phyloP scores from a whole-genome alignment of 192 early-diverging fungal species.

The Phycomyces nitens region DNA sequence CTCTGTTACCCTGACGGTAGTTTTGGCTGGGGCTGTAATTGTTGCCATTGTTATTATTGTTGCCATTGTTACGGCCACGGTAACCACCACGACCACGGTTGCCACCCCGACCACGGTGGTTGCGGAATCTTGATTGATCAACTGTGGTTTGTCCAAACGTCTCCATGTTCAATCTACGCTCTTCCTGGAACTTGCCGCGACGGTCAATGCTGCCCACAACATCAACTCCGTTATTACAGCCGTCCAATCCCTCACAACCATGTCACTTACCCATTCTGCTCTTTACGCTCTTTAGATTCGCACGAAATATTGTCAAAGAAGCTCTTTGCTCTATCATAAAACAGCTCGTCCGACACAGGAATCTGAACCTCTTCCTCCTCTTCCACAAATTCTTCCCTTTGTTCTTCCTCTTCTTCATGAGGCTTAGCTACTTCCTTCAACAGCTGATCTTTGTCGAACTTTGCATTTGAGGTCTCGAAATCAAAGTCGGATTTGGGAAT shows the following conservation, averaged over 20 bases:
- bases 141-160: conserved; percentile 91
- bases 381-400: conserved; percentile 31
- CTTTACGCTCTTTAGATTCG: conserved; percentile 67
- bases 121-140: conserved; percentile 62
- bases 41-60: background rate
- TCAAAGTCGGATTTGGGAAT: conserved; percentile 86
- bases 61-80: conserved; percentile 35
- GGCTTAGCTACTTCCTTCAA: conserved; percentile 64
- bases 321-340: conserved; percentile 76
- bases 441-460: conserved; percentile 86
- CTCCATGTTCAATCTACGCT: conserved; percentile 89
- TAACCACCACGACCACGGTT: conserved; percentile 49
- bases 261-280: conserved; percentile 53
- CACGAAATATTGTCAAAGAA: conserved; percentile 99
- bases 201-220: conserved; percentile 43
- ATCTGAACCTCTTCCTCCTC: conserved; percentile 53
- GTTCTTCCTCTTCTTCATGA: conserved; percentile 38
- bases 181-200: conserved; percentile 76
- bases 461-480: conserved; percentile 93
- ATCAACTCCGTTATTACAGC: no score
- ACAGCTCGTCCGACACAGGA: conserved; percentile 49
- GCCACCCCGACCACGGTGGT: conserved; percentile 54
- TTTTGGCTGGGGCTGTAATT: background rate
- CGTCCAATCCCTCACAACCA: no score
- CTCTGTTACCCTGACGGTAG: background rate